Base-by-base conservation (phyloP, 179 eudicot genomes). In the Amaranthus tricolor region DNA sequence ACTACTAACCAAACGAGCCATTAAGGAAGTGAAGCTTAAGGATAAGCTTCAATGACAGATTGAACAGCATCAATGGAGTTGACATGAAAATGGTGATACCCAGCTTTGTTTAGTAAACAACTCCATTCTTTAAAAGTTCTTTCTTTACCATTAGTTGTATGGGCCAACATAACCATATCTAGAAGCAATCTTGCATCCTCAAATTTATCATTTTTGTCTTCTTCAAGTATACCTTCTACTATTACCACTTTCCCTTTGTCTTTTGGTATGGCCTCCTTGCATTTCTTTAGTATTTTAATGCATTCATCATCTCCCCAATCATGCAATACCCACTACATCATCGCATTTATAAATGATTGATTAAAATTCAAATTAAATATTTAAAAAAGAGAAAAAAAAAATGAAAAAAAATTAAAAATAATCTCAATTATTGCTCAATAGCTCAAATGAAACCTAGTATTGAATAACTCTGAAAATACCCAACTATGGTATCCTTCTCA, bases 261-360 rank as follows among this genome's bases (percentile, higher is more conserved):
- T 14, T 73, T 54, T 1, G 88, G 74, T 68, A 92, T 81, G 6
- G 92, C 89, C 48, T 92, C 88, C 73, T 75, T 81, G 64, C 96
- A 90, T 2, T 83, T 85, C 66, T 57, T 85, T 61, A 92, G 58
- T 17, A 90, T 83, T 0, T 77, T 52, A 49, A 92, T 84, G 85
- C 97, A 90, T 72, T 92, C 90, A 0, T 90, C 89, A 52, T 92
- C 97, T 3, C 84, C 88, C 96, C 93, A 92, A n/a, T 92, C 96
- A 53, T 92, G 97, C 69, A 92, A 62, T n/a, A 92, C 89, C 84
- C 83, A 80, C 94, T 90, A 49, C 66, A 78, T 44, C n/a, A 17
- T 10, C 17, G 15, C 17, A 7, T 10, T 5, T 3, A 43, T 17
- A 51, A 13, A 56, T 15, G 5, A 45, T 9, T 8, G 3, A 64